Percentiles rank a stretch among this genome's conserved stretches.
phyloP scores from a whole-genome alignment of 2,329 filamentous ascomycete genomes.

The Thelonectria blattea region DNA sequence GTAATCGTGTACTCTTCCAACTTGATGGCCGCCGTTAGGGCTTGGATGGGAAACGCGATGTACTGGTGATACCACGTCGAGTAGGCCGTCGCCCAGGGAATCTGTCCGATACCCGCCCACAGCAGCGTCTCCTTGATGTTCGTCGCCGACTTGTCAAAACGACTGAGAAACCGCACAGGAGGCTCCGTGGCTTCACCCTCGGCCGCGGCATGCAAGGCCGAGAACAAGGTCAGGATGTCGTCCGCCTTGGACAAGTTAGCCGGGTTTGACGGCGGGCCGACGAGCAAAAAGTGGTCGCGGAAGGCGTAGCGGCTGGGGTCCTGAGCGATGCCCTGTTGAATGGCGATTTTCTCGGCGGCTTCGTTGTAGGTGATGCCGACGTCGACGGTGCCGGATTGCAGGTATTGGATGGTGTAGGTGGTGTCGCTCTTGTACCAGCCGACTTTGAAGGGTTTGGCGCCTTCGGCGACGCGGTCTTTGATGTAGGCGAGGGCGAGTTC shows the following conservation, averaged over 20 bases:
- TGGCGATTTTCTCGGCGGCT: conserved; percentile 51
- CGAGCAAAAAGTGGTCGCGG: conserved; percentile 54
- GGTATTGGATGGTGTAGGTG: conserved; percentile 51
- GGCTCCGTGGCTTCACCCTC: conserved; percentile 40
- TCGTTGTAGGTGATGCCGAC: conserved; percentile 54
- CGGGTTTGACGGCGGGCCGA: conserved; percentile 44
- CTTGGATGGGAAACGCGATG: conserved; percentile 52
- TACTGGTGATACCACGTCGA: conserved; percentile 56
- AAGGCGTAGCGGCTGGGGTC: conserved; percentile 46
- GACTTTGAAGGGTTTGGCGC: conserved; percentile 45
- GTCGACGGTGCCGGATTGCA: conserved; percentile 47
- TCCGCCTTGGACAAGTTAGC: conserved; percentile 39
- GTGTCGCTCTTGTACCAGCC: conserved; percentile 55
- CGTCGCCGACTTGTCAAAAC: conserved; percentile 56
- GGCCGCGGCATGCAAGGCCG: conserved; percentile 43
- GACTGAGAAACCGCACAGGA: conserved; percentile 49
- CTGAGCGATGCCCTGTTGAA: conserved; percentile 46
- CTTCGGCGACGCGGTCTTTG: conserved; percentile 26
- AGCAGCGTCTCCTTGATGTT: conserved; percentile 55
- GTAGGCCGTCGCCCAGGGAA: conserved; percentile 52
- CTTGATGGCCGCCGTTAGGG: conserved; percentile 48
- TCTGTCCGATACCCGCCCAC: conserved; percentile 53
- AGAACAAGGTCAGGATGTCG: conserved; percentile 44
- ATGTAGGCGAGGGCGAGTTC: conserved; percentile 40
- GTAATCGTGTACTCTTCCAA: conserved; percentile 55